phyloP scores from a whole-genome alignment of 768 basidiomycete species.

The Strobilomyces echinocephalus region DNA sequence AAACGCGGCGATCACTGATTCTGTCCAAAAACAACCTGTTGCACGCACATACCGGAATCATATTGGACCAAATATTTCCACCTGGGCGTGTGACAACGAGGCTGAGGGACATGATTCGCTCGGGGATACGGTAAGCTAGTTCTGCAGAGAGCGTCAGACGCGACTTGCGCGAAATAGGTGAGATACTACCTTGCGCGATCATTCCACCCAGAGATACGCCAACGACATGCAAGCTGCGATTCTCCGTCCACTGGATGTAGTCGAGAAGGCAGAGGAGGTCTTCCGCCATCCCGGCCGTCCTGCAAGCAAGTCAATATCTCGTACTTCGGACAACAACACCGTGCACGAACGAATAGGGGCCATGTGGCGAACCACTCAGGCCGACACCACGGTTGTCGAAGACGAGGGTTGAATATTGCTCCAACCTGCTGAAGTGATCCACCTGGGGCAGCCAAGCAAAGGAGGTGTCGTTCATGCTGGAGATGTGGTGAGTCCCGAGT shows the following conservation, averaged over 20 bases:
- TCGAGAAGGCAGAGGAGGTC: slow-evolving; percentile 66
- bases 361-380: slow-evolving; percentile 62
- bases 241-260: slow-evolving; percentile 64
- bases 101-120: slow-evolving; percentile 61
- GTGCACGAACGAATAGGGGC: slow-evolving; percentile 67
- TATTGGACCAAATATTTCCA: slow-evolving; percentile 49
- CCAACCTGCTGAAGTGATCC: slow-evolving; percentile 50
- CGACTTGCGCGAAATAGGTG: neutral
- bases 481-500: slow-evolving; percentile 3
- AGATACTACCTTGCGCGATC: slow-evolving; percentile 75
- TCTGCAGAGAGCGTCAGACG: slow-evolving; percentile 39
- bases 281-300: slow-evolving; percentile 74
- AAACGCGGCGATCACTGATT: neutral
- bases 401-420: slow-evolving; percentile 58
- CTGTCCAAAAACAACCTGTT: neutral
- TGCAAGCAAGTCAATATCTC: slow-evolving; percentile 22
- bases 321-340: neutral
- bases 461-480: slow-evolving; percentile 55
- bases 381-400: slow-evolving; percentile 88
- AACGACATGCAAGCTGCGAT: slow-evolving; percentile 62
- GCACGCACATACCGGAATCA: slow-evolving; percentile 52
- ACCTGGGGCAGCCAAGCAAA: slow-evolving; percentile 68
- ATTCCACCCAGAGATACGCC: slow-evolving; percentile 79
- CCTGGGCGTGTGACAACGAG: slow-evolving; percentile 71
- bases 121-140: slow-evolving; percentile 58